These are phyloP conservation scores for Tephrocybe sp. DNA, from an alignment of 768 basidiomycete species.

Conservation along the genomic window DNA sequence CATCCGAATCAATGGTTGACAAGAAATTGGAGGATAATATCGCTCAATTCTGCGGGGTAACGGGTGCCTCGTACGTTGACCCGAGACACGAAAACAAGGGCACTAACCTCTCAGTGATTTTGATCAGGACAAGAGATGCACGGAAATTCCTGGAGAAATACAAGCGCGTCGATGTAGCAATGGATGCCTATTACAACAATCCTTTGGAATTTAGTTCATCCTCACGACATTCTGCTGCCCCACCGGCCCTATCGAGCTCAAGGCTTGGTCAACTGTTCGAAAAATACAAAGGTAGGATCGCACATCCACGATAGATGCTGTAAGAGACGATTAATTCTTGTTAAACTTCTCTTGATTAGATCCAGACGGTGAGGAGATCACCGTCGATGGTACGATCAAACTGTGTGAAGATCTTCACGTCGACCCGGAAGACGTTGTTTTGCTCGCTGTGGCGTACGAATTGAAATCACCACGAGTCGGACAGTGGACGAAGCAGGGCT, in stretches of 20 bases:
- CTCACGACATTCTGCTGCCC: constrained; percentile 18
- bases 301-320: not conserved
- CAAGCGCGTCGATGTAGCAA: constrained; percentile 66
- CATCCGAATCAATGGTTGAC: constrained; percentile 30
- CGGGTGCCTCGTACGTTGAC: constrained; percentile 64
- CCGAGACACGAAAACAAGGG: constrained; percentile 11
- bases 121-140: constrained; percentile 53
- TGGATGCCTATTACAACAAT: constrained; percentile 71
- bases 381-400: constrained; percentile 76
- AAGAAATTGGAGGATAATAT: constrained; percentile 49
- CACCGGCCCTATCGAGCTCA: constrained; percentile 42
- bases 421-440: constrained; percentile 77
- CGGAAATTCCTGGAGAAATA: constrained; percentile 67
- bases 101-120: constrained; percentile 27
- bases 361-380: constrained; percentile 58
- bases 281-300: constrained; percentile 58
- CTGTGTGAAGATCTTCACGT: constrained; percentile 70
- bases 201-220: constrained; percentile 32
- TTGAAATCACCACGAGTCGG: constrained; percentile 74
- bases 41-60: constrained; percentile 60
- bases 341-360: constrained; percentile 38
- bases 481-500: constrained; percentile 66
- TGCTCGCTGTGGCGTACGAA: constrained; percentile 80
- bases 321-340: not conserved
- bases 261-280: constrained; percentile 61